These are phyloP conservation scores for Globisporangium sylvaticum DNA, from an alignment of 352 stramenopile species.

Conservation along the genomic window DNA sequence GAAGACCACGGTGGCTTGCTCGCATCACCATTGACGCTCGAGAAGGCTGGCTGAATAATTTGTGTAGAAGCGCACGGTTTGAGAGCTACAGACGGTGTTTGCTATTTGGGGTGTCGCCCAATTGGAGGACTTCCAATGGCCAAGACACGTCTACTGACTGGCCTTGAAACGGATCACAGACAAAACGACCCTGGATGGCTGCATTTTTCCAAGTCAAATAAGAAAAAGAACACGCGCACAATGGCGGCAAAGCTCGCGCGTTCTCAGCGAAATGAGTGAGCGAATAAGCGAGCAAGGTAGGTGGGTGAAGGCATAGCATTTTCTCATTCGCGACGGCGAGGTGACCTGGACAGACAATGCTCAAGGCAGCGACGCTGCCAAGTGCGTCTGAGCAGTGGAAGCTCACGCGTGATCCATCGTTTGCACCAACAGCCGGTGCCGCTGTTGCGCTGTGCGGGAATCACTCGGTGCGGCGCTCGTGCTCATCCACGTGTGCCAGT, in stretches of 20 bases:
- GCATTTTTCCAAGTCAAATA: neutral
- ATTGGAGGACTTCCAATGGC: no score
- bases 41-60: neutral
- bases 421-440: neutral
- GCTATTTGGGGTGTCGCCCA: neutral
- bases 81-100: neutral
- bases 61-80: neutral
- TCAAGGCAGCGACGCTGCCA: constrained; percentile 21
- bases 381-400: constrained; percentile 16
- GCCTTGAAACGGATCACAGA: neutral
- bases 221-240: neutral
- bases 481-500: constrained; percentile 1
- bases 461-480: constrained; percentile 10
- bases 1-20: neutral
- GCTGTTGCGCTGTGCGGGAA: neutral
- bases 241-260: neutral
- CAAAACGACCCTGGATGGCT: no score
- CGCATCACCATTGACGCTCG: neutral
- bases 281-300: neutral
- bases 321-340: neutral
- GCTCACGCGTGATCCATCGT: neutral
- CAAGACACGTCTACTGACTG: no score
- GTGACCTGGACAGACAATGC: constrained; percentile 3
- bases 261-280: neutral
- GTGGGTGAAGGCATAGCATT: neutral